Base-by-base conservation (phyloP, 1,284 basidiomycete genomes). In the Ceraceosorus bombacis region DNA sequence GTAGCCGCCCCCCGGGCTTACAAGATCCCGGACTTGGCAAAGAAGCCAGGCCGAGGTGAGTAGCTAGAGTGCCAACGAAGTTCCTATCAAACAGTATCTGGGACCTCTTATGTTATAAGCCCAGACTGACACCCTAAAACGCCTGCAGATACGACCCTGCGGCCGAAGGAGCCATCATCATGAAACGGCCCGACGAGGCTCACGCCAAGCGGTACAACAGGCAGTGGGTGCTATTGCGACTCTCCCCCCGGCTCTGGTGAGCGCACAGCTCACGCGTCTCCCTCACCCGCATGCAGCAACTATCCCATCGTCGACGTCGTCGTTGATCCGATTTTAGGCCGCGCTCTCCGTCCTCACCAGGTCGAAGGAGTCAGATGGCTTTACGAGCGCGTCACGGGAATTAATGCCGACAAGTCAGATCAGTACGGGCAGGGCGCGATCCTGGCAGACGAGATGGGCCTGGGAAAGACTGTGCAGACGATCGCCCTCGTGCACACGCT, bases 301-400 rank as follows among this genome's bases (percentile, higher is more conserved):
- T 53, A 54, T 38, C 70, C 71, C 5, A 59, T 71, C 17, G 67
- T 74, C 17, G 72, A 74, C 56, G 94, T 98, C 8, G 94, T 98
- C 10, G 92, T 98, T 53, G 92, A 97, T 78, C 94, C 94, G 4
- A 83, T 84, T 50, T 81, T 98, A 39, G 80, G 84, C 53, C 94
- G 91, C 76, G 88, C 93, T 3, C 82, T 98, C 48, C 85, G 94
- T 50, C 95, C 95, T 10, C 95, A 98, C 85, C 94, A 98, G 79
- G 85, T 98, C 15, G 93, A 98, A 77, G 94, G 94, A 66, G 94
- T 97, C 64, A 96, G 96, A 88, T 98, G 98, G 79, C 80, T 99
- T 75, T 99, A 96, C 79, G 87, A 85, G 78, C 94, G 92, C 76
- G 87, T 92, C 6, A 96, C 90, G 0, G 95, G 93, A 2, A 88